Evolutionary conservation across 23 red algal species (phyloP).

Genomic region (Gracilaria gracilis): DNA sequence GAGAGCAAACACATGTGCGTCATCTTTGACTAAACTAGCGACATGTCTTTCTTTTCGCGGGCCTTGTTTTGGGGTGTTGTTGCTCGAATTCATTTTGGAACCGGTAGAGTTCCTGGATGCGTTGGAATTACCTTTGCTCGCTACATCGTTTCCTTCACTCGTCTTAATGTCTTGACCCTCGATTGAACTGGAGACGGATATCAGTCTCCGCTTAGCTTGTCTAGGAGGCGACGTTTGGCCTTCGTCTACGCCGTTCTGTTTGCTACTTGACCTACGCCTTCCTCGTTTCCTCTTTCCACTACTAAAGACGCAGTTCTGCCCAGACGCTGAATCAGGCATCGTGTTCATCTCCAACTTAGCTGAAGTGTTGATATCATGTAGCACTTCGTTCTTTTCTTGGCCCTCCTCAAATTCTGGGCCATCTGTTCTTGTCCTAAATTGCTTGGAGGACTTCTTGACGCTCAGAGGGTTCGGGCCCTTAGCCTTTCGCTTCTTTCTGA

Average conservation of each 20-base stretch:
- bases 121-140: not conserved
- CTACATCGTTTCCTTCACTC: not conserved
- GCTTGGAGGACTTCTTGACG: conserved; percentile 57
- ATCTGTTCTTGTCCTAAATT: not conserved
- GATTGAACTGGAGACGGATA: not conserved
- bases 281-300: conserved; percentile 9
- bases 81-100: not conserved
- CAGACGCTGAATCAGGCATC: not conserved
- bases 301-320: too few relatives aligned
- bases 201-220: not conserved
- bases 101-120: not conserved
- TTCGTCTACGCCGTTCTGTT: not conserved
- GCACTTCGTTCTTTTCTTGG: not conserved
- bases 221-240: not conserved
- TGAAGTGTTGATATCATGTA: not conserved
- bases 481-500: conserved; percentile 38
- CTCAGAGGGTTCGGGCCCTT: conserved; percentile 75
- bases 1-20: not conserved
- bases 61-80: not conserved
- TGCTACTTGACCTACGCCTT: not conserved
- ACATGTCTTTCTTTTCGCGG: not conserved
- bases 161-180: not conserved
- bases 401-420: not conserved
- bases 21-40: not conserved
- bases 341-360: not conserved